A percentile compares a stretch with the other conserved stretches of the same genome.
phyloP scores from a whole-genome alignment of 1,284 basidiomycete genomes.

The Singerocomus rubriflavus region DNA sequence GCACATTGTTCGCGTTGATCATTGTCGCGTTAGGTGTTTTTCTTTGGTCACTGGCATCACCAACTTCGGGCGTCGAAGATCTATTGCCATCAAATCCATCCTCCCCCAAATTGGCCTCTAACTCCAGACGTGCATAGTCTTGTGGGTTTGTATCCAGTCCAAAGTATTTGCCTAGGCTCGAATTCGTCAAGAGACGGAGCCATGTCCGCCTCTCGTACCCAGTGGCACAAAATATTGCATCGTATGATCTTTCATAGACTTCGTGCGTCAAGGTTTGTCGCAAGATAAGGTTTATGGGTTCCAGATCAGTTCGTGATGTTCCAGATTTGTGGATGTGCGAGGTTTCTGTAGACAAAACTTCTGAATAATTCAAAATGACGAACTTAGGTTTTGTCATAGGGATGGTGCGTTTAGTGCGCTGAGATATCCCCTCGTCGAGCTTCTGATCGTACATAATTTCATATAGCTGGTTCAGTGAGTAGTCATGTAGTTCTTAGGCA shows the following conservation, averaged over 20 bases:
- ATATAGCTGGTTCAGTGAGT: constrained; percentile 39
- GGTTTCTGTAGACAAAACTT: constrained; percentile 37
- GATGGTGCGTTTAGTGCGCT: constrained; percentile 27
- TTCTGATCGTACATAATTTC: constrained; percentile 55
- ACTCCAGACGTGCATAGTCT: constrained; percentile 22
- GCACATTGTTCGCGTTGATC: constrained; percentile 27
- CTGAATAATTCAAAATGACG: constrained; percentile 39
- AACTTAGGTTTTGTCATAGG: constrained; percentile 32
- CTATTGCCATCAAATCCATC: neutral
- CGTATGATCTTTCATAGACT: constrained; percentile 40
- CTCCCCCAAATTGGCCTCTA: constrained; percentile 4
- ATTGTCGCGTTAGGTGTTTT: constrained; percentile 9
- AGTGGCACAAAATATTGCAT: constrained; percentile 54
- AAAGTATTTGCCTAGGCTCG: constrained; percentile 43
- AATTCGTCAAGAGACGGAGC: constrained; percentile 44
- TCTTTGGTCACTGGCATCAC: neutral
- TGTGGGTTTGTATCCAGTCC: constrained; percentile 31
- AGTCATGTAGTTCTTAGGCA: neutral
- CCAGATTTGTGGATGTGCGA: neutral
- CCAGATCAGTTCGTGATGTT: constrained; percentile 10
- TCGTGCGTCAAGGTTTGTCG: constrained; percentile 38
- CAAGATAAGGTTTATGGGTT: constrained; percentile 35
- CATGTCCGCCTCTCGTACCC: constrained; percentile 55
- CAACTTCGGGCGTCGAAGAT: constrained; percentile 2
- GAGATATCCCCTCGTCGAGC: constrained; percentile 43